phyloP scores from a whole-genome alignment of 2,329 filamentous ascomycete genomes.

The Diaporthe sp. region DNA sequence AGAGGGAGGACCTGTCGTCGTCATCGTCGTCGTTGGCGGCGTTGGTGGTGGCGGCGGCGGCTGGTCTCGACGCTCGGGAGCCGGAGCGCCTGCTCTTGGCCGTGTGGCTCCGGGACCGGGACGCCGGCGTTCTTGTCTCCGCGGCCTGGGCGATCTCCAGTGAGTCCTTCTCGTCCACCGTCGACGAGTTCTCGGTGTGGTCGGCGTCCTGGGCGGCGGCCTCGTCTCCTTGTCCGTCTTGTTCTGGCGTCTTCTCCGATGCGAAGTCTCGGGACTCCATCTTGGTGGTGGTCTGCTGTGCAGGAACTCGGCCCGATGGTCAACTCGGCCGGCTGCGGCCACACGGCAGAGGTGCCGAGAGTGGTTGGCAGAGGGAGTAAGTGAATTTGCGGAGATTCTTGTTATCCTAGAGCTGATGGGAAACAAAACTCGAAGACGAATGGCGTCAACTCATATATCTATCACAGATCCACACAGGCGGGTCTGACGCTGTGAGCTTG shows the following conservation, averaged over 20 bases:
- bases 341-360: not conserved
- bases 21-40: not conserved
- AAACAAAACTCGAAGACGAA: not conserved
- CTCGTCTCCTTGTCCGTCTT: not conserved
- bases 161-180: conserved; percentile 30
- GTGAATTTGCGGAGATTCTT: not conserved
- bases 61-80: conserved; percentile 17
- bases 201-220: conserved; percentile 12
- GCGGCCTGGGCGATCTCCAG: not conserved
- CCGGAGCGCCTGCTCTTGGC: not conserved
- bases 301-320: not conserved
- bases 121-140: not conserved
- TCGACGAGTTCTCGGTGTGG: conserved; percentile 26
- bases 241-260: not conserved
- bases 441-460: not conserved
- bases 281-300: not conserved
- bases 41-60: not conserved
- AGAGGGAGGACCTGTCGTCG: conserved; percentile 25
- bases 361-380: not conserved
- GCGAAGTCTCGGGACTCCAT: conserved; percentile 24
- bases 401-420: not conserved
- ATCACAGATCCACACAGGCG: not conserved
- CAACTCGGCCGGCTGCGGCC: not conserved
- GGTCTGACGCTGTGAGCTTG: not conserved
- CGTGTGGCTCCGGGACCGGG: conserved; percentile 9